These are phyloP conservation scores for Raffaelea deltoideospora DNA, from an alignment of 2,329 filamentous ascomycete genomes.

Conservation along the genomic window DNA sequence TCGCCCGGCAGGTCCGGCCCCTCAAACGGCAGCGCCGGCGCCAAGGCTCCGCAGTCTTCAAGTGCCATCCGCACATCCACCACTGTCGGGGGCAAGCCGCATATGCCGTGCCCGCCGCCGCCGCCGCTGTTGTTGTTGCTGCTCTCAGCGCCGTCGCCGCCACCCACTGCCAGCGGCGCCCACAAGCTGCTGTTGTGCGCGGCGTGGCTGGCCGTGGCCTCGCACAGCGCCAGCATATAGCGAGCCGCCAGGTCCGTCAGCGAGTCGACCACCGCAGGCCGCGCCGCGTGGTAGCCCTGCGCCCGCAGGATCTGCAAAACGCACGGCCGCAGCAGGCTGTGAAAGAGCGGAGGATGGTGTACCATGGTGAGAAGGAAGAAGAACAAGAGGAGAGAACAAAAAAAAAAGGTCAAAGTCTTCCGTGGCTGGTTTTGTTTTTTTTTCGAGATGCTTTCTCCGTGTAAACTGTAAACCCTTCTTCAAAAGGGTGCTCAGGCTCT, in stretches of 20 bases:
- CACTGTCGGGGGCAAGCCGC: constrained; percentile 47
- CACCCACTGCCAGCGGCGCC: too few relatives aligned
- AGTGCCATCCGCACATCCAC: constrained; percentile 77
- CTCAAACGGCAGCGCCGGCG: constrained; percentile 48
- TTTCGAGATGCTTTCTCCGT: too few relatives aligned
- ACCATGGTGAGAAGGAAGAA: constrained; percentile 22
- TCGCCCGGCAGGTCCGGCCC: constrained; percentile 44
- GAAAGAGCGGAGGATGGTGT: constrained; percentile 34
- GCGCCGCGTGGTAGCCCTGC: constrained; percentile 73
- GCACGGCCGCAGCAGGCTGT: constrained; percentile 70
- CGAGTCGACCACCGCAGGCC: constrained; percentile 69
- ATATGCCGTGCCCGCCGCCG: too few relatives aligned
- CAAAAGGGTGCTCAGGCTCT: too few relatives aligned
- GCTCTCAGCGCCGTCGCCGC: too few relatives aligned
- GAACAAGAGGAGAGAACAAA: neutral
- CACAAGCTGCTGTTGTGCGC: constrained; percentile 51
- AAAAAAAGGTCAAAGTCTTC: neutral
- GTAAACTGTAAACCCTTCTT: too few relatives aligned
- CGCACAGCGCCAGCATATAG: constrained; percentile 63
- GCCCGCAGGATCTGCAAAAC: constrained; percentile 86
- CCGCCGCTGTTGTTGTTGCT: too few relatives aligned
- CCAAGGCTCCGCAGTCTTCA: constrained; percentile 61
- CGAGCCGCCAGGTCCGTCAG: constrained; percentile 75
- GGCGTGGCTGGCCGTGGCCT: constrained; percentile 57
- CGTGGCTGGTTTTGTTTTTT: too few relatives aligned